Conservation (phyloP, 73 alveolate genomes). For the Paraurostyla sp. region DNA sequence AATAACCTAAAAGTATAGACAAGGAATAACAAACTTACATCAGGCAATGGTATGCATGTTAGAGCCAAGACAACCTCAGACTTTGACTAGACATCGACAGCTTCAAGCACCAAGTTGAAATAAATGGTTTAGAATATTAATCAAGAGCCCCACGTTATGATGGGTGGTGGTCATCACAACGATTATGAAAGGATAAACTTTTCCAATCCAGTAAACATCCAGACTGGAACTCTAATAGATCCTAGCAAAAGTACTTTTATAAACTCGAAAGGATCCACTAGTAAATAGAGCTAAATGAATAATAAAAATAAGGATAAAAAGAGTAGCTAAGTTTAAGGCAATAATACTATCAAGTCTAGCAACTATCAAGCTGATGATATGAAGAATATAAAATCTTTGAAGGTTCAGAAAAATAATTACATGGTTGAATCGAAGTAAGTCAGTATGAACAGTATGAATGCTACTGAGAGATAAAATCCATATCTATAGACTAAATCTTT, state of each 20-base stretch:
- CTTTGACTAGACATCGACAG: constrained; percentile 32
- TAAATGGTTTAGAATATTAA: neutral
- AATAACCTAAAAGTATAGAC: constrained; percentile 10
- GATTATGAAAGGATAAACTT: too few relatives aligned
- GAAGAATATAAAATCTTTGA: neutral
- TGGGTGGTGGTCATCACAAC: too few relatives aligned
- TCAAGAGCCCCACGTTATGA: too few relatives aligned
- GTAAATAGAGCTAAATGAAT: too few relatives aligned
- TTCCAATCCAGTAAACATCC: too few relatives aligned
- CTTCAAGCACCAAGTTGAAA: constrained; percentile 11
- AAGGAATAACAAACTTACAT: constrained; percentile 30
- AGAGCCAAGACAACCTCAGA: constrained; percentile 54
- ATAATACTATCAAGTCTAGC: neutral
- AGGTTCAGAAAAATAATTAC: neutral
- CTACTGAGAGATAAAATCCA: constrained; percentile 23
- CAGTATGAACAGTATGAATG: neutral
- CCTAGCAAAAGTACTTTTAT: too few relatives aligned
- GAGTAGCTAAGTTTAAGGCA: neutral
- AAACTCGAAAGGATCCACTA: too few relatives aligned
- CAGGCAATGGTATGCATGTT: constrained; percentile 56
- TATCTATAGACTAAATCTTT: neutral
- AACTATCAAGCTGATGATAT: neutral
- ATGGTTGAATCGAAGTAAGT: neutral
- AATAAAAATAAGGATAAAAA: neutral
- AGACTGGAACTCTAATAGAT: too few relatives aligned